Conservation (phyloP, 2,329 filamentous ascomycete species). For the Pseudocercospora crystallina region DNA sequence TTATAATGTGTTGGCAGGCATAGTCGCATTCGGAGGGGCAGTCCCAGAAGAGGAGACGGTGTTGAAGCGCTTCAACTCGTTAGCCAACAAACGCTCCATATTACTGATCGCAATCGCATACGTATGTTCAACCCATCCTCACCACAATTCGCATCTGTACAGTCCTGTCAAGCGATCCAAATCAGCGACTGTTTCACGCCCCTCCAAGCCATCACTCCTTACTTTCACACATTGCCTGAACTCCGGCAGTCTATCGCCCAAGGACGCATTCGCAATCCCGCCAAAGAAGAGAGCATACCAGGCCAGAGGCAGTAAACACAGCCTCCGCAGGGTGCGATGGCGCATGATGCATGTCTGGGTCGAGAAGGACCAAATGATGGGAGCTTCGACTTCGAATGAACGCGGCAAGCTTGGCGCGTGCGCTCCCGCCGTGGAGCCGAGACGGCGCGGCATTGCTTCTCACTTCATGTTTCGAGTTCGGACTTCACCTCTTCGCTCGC, state of each 20-base stretch:
- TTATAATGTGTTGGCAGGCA: slow-evolving; percentile 92
- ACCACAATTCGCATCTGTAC: slow-evolving; percentile 76
- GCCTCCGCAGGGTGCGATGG: slow-evolving; percentile 18
- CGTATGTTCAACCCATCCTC: slow-evolving; percentile 66
- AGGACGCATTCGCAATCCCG: slow-evolving; percentile 57
- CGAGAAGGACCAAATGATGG: slow-evolving; percentile 7
- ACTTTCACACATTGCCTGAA: slow-evolving; percentile 87
- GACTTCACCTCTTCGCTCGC: not conserved
- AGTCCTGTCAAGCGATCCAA: slow-evolving; percentile 58
- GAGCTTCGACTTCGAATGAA: not conserved
- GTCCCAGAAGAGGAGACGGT: slow-evolving; percentile 85
- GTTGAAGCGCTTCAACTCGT: slow-evolving; percentile 67
- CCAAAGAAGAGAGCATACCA: slow-evolving; percentile 16
- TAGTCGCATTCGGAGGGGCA: slow-evolving; percentile 97
- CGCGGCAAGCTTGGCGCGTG: no score
- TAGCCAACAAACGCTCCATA: not conserved
- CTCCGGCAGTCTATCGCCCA: slow-evolving; percentile 81
- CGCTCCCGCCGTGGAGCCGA: no score
- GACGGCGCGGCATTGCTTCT: no score
- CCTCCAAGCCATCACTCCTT: slow-evolving; percentile 18
- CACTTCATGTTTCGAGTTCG: no score
- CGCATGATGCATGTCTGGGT: slow-evolving; percentile 30
- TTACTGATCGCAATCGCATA: slow-evolving; percentile 48
- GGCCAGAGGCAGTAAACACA: slow-evolving; percentile 22
- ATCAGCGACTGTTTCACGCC: slow-evolving; percentile 1